A percentile compares a stretch with the other conserved stretches of the same genome.
These are phyloP conservation scores for Pseudogymnoascus destructans DNA, from an alignment of 2,329 filamentous ascomycete species.

Conservation along the genomic window DNA sequence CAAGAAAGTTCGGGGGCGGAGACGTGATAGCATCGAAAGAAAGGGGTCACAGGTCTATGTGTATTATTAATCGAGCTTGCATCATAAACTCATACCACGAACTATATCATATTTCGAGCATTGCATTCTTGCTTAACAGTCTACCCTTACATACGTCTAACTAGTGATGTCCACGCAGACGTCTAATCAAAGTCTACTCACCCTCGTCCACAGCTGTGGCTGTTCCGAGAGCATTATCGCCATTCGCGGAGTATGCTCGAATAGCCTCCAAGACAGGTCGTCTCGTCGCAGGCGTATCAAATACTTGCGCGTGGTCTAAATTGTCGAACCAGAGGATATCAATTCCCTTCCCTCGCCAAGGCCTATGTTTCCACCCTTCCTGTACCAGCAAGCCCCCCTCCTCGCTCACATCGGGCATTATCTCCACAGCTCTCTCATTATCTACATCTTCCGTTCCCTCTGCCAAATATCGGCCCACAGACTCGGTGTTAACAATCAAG, in stretches of 20 bases:
- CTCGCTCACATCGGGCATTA: conserved; percentile 6
- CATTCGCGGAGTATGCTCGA: conserved; percentile 16
- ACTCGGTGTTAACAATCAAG: conserved; percentile 40
- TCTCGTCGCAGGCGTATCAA: conserved; percentile 29
- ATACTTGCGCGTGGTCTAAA: conserved; percentile 44
- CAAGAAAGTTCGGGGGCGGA: too few relatives aligned
- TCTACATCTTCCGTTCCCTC: conserved; percentile 8
- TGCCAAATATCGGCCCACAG: conserved; percentile 38
- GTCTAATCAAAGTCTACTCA: not conserved
- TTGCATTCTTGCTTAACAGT: not conserved
- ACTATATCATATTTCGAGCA: not conserved
- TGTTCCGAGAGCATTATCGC: not conserved
- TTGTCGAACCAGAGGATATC: conserved; percentile 43
- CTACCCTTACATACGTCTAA: not conserved
- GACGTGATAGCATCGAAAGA: too few relatives aligned
- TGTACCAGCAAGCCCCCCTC: conserved; percentile 13
- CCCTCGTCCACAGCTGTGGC: not conserved
- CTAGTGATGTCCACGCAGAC: not conserved
- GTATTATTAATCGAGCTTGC: not conserved
- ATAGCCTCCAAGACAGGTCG: conserved; percentile 25
- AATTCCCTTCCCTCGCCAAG: conserved; percentile 22
- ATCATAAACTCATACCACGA: not conserved
- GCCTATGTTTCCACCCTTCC: conserved; percentile 25
- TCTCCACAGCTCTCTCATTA: conserved; percentile 16
- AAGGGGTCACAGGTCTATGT: too few relatives aligned